These are phyloP conservation scores for Sporothrix phasma DNA, from an alignment of 2,329 filamentous ascomycete genomes.

Conservation along the genomic window DNA sequence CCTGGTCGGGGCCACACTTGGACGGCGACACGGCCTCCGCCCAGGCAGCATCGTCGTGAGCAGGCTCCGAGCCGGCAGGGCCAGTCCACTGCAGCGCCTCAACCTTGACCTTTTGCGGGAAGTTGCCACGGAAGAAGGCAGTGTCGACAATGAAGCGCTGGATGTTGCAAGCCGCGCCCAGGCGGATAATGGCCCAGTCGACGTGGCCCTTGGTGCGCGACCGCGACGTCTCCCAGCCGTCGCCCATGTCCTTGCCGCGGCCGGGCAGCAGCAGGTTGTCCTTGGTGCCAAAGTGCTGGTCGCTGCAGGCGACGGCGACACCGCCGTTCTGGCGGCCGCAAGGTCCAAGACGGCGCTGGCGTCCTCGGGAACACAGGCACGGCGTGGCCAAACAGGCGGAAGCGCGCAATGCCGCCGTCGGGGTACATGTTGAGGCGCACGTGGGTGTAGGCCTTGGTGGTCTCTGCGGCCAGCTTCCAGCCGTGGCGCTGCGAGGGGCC, in stretches of 20 bases:
- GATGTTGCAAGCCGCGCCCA: conserved; percentile 56
- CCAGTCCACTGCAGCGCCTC: conserved; percentile 48
- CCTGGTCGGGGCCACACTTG: conserved; percentile 61
- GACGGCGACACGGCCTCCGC: conserved; percentile 53
- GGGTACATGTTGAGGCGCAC: conserved; percentile 77
- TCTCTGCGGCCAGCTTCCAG: conserved; percentile 54
- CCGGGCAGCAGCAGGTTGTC: conserved; percentile 37
- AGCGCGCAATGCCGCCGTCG: conserved; percentile 73
- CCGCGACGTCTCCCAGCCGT: conserved; percentile 77
- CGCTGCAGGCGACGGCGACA: conserved; percentile 64
- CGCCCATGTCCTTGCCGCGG: conserved; percentile 66
- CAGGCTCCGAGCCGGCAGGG: conserved; percentile 46
- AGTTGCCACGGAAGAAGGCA: conserved; percentile 76
- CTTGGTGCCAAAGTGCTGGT: conserved; percentile 70
- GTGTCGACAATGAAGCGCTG: conserved; percentile 67
- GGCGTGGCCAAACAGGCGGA: conserved; percentile 66
- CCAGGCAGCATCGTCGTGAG: conserved; percentile 51
- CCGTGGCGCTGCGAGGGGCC: conserved; percentile 64
- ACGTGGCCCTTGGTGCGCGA: conserved; percentile 61
- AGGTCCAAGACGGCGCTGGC: conserved; percentile 60
- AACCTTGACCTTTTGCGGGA: conserved; percentile 64
- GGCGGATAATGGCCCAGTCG: conserved; percentile 70
- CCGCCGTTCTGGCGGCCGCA: conserved; percentile 71
- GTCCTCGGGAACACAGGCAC: conserved; percentile 64
- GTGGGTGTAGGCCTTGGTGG: conserved; percentile 63